These are phyloP conservation scores for Aspergillus chevalieri DNA, from an alignment of 2,329 filamentous ascomycete species.

Conservation along the genomic window DNA sequence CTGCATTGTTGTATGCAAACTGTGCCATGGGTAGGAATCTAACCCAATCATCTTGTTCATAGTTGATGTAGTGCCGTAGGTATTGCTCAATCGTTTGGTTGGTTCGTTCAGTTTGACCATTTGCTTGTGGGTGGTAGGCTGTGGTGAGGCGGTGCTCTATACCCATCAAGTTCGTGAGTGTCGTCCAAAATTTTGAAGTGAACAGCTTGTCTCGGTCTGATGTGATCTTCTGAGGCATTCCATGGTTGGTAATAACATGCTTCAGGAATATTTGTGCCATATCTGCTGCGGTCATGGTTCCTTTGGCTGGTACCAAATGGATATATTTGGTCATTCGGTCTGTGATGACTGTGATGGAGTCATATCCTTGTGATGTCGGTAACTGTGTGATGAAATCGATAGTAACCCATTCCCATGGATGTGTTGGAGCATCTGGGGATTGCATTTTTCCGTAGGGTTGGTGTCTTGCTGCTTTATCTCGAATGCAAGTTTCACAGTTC, in stretches of 20 bases:
- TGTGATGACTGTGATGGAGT: too few relatives aligned
- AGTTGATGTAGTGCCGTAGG: constrained; percentile 5
- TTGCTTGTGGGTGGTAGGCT: not conserved
- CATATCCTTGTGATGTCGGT: too few relatives aligned
- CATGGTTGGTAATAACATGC: too few relatives aligned
- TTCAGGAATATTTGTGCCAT: too few relatives aligned
- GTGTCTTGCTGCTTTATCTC: not conserved
- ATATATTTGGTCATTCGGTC: too few relatives aligned
- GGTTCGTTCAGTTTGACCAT: constrained; percentile 1
- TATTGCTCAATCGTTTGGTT: constrained; percentile 8
- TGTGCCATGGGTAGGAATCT: not conserved
- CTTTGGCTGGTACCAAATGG: too few relatives aligned
- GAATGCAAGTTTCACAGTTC: not conserved
- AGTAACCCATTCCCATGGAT: too few relatives aligned
- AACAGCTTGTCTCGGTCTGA: not conserved
- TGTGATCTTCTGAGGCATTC: not conserved
- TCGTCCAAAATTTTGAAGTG: not conserved
- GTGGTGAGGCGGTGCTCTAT: not conserved
- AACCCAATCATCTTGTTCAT: constrained; percentile 4
- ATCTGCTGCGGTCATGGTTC: too few relatives aligned
- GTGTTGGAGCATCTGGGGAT: not conserved
- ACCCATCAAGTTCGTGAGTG: not conserved
- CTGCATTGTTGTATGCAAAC: not conserved
- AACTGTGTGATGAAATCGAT: too few relatives aligned
- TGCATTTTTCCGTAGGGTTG: not conserved